Evolutionary conservation across 345 rosid genomes (phyloP).

Genomic region (Citrus australasica): DNA sequence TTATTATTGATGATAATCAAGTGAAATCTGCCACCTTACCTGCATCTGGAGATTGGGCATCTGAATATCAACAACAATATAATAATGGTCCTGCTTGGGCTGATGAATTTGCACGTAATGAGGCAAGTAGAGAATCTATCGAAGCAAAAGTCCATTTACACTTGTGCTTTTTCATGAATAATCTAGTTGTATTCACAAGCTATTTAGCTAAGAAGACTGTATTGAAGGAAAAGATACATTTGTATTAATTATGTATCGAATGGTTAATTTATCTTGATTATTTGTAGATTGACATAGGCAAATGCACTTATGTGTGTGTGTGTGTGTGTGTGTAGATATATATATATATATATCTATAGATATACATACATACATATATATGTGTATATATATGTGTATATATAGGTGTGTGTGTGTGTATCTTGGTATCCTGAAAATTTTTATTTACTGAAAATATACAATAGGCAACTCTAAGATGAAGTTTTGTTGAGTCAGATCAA

Average conservation of each 20-base stretch:
- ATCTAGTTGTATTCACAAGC: too few species aligned
- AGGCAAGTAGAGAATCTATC: conserved; percentile 35
- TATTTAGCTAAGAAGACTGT: too few species aligned
- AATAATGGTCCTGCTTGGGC: conserved; percentile 79
- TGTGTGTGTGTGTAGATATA: too few species aligned
- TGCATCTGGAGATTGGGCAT: conserved; percentile 77
- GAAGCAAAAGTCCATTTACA: conserved; percentile 8
- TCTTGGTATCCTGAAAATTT: background rate
- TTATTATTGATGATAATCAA: conserved; percentile 90
- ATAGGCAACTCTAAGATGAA: background rate
- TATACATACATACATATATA: rapidly evolving
- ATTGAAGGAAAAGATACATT: background rate
- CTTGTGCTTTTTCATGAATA: background rate
- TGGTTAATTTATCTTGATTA: background rate
- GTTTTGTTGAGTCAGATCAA: background rate
- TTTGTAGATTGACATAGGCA: background rate
- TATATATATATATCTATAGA: too few species aligned
- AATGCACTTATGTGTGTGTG: too few species aligned
- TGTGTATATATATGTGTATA: too few species aligned
- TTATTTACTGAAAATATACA: background rate
- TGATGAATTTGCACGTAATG: conserved; percentile 62
- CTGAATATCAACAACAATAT: conserved; percentile 84
- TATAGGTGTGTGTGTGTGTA: background rate
- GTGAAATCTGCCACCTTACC: conserved; percentile 55
- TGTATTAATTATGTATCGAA: background rate